Conservation (phyloP, 2,329 filamentous ascomycete species). For the Fonsecaea pugnacius region DNA sequence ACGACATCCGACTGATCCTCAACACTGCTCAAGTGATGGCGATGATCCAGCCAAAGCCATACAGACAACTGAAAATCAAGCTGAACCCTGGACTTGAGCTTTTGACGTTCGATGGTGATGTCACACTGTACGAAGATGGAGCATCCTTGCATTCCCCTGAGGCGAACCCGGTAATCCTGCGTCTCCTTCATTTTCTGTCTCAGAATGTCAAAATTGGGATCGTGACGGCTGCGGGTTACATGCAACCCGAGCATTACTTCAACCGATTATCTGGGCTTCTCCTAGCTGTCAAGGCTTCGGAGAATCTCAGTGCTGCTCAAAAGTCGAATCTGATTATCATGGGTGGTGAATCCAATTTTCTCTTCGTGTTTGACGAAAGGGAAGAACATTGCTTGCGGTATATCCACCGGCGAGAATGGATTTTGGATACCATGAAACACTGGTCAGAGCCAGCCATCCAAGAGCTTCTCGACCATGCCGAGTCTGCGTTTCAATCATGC, state of each 20-base stretch:
- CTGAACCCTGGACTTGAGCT: constrained; percentile 73
- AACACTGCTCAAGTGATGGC: constrained; percentile 96
- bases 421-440: constrained; percentile 60
- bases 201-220: constrained; percentile 86
- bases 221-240: constrained; percentile 95
- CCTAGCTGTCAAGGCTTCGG: constrained; percentile 71
- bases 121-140: constrained; percentile 93
- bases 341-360: constrained; percentile 94
- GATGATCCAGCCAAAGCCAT: constrained; percentile 62
- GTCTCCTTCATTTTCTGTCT: constrained; percentile 71
- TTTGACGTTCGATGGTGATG: constrained; percentile 96
- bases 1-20: constrained; percentile 88
- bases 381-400: constrained; percentile 70
- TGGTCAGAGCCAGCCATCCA: constrained; percentile 70
- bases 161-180: constrained; percentile 74
- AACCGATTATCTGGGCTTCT: constrained; percentile 83
- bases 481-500: constrained; percentile 80
- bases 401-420: constrained; percentile 63
- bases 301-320: constrained; percentile 65
- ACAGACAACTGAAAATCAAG: constrained; percentile 25
- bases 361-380: constrained; percentile 75
- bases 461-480: constrained; percentile 83
- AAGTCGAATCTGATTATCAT: constrained; percentile 85
- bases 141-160: constrained; percentile 67
- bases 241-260: constrained; percentile 83